phyloP scores from a whole-genome alignment of 768 basidiomycete species.

The Rhodotorula paludigena region DNA sequence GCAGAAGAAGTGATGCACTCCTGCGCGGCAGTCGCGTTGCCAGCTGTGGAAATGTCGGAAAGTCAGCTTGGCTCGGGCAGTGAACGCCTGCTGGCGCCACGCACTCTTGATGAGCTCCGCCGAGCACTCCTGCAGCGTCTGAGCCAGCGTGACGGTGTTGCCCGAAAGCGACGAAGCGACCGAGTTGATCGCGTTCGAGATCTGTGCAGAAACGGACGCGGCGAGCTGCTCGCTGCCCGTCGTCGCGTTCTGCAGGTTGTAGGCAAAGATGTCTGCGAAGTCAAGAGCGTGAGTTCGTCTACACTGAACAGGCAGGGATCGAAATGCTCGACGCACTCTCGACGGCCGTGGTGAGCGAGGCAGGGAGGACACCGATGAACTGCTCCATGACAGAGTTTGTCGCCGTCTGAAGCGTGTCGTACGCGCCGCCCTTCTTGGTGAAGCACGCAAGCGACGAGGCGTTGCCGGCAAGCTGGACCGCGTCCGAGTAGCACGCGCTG shows the following conservation, averaged over 20 bases:
- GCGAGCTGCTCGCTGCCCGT: slow-evolving; percentile 16
- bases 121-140: slow-evolving; percentile 37
- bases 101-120: slow-evolving; percentile 35
- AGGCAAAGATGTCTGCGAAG: slow-evolving; percentile 28
- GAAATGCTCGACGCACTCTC: slow-evolving; percentile 2
- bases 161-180: slow-evolving; percentile 34
- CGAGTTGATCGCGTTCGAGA: slow-evolving; percentile 34
- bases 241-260: slow-evolving; percentile 23
- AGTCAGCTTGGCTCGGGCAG: background rate
- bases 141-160: slow-evolving; percentile 39
- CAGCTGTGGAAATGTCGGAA: slow-evolving; percentile 1
- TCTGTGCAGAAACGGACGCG: slow-evolving; percentile 27
- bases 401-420: slow-evolving; percentile 37
- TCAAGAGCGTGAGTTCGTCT: background rate
- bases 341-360: slow-evolving; percentile 32
- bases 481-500: slow-evolving; percentile 35
- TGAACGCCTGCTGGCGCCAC: background rate
- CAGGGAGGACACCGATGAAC: slow-evolving; percentile 41
- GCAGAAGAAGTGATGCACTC: slow-evolving; percentile 31
- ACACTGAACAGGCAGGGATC: background rate
- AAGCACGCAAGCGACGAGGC: slow-evolving; percentile 34
- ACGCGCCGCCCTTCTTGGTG: slow-evolving; percentile 31
- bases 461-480: slow-evolving; percentile 37
- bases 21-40: slow-evolving; percentile 39
- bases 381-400: slow-evolving; percentile 37